Conservation (phyloP, 208 protist genomes). For the Crithidia fasciculata region DNA sequence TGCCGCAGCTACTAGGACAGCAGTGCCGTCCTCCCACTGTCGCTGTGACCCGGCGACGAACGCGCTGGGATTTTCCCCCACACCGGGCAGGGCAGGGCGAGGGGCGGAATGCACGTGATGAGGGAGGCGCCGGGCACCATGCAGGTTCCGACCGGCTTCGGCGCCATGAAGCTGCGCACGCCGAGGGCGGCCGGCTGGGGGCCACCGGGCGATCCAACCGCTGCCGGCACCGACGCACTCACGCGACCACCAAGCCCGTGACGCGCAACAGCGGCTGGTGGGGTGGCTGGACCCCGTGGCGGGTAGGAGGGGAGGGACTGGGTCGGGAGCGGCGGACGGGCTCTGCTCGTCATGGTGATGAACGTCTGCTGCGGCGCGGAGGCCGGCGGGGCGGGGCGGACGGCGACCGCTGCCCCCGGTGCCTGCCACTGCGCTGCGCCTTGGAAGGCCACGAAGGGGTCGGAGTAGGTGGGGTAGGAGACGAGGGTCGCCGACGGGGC, state of each 20-base stretch:
- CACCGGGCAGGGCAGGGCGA: constrained; percentile 40
- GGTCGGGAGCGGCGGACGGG: not conserved
- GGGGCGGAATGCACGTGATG: constrained; percentile 34
- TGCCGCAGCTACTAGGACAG: no score
- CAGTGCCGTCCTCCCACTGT: no score
- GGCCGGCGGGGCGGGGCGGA: not conserved
- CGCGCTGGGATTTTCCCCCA: constrained; percentile 43
- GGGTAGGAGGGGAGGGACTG: no score
- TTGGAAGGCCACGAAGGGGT: constrained; percentile 9
- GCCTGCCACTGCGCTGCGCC: not conserved
- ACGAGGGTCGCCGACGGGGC: constrained; percentile 4
- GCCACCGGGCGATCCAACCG: constrained; percentile 24
- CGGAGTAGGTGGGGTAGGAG: constrained; percentile 12
- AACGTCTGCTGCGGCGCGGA: not conserved
- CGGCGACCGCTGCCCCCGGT: not conserved
- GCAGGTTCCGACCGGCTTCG: constrained; percentile 43
- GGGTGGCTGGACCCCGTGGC: not conserved
- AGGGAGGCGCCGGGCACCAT: constrained; percentile 32
- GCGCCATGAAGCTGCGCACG: constrained; percentile 43
- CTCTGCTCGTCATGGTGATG: not conserved
- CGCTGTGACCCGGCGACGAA: not conserved
- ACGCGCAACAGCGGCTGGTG: not conserved
- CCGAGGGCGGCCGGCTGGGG: constrained; percentile 26
- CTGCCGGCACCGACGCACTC: constrained; percentile 4
- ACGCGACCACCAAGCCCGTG: not conserved